Evolutionary conservation across 352 stramenopile species (phyloP), one percentile per base, ranked within the genome.

Genomic region (Phytophthora melonis): DNA sequence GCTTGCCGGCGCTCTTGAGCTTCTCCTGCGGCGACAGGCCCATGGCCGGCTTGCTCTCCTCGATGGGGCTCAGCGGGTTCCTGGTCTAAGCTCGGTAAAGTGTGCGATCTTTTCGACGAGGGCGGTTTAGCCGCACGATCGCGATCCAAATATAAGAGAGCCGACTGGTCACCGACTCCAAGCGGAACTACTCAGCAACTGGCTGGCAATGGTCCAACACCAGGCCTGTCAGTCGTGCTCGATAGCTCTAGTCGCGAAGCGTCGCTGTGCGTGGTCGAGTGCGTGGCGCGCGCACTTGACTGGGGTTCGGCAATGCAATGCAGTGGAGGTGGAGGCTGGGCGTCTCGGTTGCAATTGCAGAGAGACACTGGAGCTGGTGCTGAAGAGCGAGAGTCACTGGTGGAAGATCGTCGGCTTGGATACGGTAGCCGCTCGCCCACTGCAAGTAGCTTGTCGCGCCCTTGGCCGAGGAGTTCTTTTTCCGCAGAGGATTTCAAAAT

Each of bases 11-110:
- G 58, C 68, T 77, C 63, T 86, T 84, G 60, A 89, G 71, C 60
- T 92, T 93, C 50, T 93, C 86, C 45, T 93, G 86, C 14, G 84
- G 86, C 5, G 86, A 93, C 52, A 93, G 59, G 39, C 86, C 91
- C 80, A 88, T 90, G 60, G 72, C 49, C n/a, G 72, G 25, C 77
- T 90, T 90, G 59, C 52, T 75, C 25, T 89, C 80, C 23, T 90
- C 80, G 19, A 82, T 72, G 21, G 76, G 69, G 34, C 74, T 80
- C 32, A 74, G 56, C 5, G 55, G 56, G 30, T 75, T 78, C 77
- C 78, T 50, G 43, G 43, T 78, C 41, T 3, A 72, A 7, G 36
- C 36, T 18, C 67, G 16, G 45, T 52, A 50, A 50, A 19, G 14
- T 50, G 43, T 23, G 63, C 67, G 72, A 76, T 79, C 67, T 78